Evolutionary conservation across 495 filamentous ascomycete genomes (phyloP).

Genomic region (Xylaria cubensis): DNA sequence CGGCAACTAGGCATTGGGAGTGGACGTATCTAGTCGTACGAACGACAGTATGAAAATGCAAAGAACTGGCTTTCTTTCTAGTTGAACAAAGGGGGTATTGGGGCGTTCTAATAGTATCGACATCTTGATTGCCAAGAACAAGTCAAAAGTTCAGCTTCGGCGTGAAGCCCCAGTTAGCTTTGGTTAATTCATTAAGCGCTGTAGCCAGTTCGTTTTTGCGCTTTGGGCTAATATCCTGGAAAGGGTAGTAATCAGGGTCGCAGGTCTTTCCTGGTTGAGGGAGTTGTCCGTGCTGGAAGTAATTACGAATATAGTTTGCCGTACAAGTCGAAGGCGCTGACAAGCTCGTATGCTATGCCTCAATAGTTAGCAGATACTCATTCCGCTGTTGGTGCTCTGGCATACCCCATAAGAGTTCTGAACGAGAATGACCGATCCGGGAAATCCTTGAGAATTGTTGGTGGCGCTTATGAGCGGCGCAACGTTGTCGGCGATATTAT

Average conservation of each 20-base stretch:
- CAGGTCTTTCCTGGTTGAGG: constrained; percentile 41
- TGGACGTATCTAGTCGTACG: not conserved
- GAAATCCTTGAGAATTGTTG: constrained; percentile 58
- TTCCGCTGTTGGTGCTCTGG: not conserved
- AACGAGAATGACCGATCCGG: constrained; percentile 59
- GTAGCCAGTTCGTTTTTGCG: constrained; percentile 22
- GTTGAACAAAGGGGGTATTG: not conserved
- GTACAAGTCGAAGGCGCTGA: constrained; percentile 46
- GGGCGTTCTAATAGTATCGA: not conserved
- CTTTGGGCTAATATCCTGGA: constrained; percentile 24
- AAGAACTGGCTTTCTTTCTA: not conserved
- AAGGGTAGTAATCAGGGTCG: constrained; percentile 41
- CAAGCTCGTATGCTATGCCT: constrained; percentile 44
- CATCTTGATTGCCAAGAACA: not conserved
- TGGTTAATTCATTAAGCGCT: constrained; percentile 30
- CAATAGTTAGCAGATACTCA: constrained; percentile 1
- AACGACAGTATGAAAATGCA: not conserved
- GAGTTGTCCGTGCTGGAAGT: constrained; percentile 46
- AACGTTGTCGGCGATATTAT: constrained; percentile 64
- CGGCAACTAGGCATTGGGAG: not conserved
- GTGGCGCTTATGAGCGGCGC: constrained; percentile 58
- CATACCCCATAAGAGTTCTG: constrained; percentile 60
- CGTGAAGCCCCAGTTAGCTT: constrained; percentile 23
- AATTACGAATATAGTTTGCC: constrained; percentile 40
- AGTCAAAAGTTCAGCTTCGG: not conserved